phyloP scores from a whole-genome alignment of 1,284 basidiomycete genomes.

The Ganoderma lucidum region DNA sequence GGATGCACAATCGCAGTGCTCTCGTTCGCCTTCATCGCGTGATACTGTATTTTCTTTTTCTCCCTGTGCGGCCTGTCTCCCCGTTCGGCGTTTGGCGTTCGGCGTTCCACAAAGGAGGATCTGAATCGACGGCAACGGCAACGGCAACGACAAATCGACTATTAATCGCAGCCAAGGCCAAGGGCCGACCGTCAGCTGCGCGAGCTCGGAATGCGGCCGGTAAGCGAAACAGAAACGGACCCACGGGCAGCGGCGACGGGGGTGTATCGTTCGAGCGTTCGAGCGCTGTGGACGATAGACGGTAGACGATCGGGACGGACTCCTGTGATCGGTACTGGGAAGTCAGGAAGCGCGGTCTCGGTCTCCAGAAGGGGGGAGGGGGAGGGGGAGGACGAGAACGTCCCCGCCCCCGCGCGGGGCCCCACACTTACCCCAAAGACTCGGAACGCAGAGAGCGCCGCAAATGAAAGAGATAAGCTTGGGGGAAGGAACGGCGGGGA shows the following conservation, averaged over 20 bases:
- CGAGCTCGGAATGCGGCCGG: neutral
- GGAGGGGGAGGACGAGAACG: neutral
- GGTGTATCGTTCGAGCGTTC: neutral
- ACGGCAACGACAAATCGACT: too few relatives aligned
- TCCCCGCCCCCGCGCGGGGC: conserved; percentile 8
- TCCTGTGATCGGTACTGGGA: neutral
- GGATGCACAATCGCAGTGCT: conserved; percentile 68
- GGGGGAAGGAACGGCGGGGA: neutral
- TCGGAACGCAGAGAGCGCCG: neutral
- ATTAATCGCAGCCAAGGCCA: too few relatives aligned
- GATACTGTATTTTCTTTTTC: neutral
- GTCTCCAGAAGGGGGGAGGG: neutral
- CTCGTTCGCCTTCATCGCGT: conserved; percentile 68
- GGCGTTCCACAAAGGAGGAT: too few relatives aligned
- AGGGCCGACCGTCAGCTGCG: neutral
- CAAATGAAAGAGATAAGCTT: neutral
- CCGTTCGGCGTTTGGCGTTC: too few relatives aligned
- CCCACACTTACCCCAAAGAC: conserved; percentile 15
- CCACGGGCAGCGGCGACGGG: neutral
- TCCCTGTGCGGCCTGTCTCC: too few relatives aligned
- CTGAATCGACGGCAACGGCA: too few relatives aligned
- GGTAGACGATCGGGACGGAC: neutral
- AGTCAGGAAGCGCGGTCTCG: neutral
- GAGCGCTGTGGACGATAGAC: neutral
- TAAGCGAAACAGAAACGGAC: neutral